phyloP scores from a whole-genome alignment of 1,139 yeast species.

The Ogataea hybrid region DNA sequence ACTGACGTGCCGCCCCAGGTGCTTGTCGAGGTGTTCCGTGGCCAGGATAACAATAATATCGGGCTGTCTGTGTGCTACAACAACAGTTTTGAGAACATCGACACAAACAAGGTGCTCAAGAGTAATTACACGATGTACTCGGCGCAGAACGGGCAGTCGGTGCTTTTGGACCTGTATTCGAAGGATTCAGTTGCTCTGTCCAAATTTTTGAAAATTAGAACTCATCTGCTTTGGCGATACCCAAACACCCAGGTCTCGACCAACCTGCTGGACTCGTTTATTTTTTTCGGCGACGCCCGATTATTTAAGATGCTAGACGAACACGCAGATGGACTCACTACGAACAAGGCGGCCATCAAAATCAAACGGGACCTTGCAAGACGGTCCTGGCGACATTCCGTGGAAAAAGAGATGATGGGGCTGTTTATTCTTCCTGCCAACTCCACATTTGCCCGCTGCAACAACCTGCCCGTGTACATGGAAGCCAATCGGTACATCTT shows the following conservation, averaged over 20 bases:
- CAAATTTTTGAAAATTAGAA: slow-evolving; percentile 72
- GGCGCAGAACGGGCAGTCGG: slow-evolving; percentile 45
- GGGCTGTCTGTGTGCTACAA: slow-evolving; percentile 73
- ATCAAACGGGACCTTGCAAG: slow-evolving; percentile 84
- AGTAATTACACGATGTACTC: slow-evolving; percentile 57
- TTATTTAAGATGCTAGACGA: slow-evolving; percentile 43
- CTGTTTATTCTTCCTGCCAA: slow-evolving; percentile 63
- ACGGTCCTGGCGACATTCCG: slow-evolving; percentile 84
- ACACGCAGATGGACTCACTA: slow-evolving; percentile 31
- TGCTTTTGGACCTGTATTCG: slow-evolving; percentile 67
- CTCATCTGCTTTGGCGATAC: slow-evolving; percentile 87
- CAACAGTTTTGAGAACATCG: slow-evolving; percentile 69
- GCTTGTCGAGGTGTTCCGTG: slow-evolving; percentile 79
- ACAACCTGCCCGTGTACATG: slow-evolving; percentile 76
- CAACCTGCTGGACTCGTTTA: slow-evolving; percentile 69
- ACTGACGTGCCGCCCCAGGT: slow-evolving; percentile 92
- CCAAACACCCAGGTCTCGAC: slow-evolving; percentile 78
- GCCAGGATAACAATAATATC: slow-evolving; percentile 58
- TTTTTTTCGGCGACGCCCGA: slow-evolving; percentile 68
- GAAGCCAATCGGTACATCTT: slow-evolving; percentile 86
- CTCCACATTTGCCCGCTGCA: slow-evolving; percentile 71
- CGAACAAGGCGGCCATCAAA: slow-evolving; percentile 56
- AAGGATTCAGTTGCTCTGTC: slow-evolving; percentile 60
- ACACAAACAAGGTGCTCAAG: slow-evolving; percentile 64
- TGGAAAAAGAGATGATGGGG: slow-evolving; percentile 57